These are phyloP conservation scores for Loxodes magnus DNA, from an alignment of 73 alveolate species.

Conservation along the genomic window DNA sequence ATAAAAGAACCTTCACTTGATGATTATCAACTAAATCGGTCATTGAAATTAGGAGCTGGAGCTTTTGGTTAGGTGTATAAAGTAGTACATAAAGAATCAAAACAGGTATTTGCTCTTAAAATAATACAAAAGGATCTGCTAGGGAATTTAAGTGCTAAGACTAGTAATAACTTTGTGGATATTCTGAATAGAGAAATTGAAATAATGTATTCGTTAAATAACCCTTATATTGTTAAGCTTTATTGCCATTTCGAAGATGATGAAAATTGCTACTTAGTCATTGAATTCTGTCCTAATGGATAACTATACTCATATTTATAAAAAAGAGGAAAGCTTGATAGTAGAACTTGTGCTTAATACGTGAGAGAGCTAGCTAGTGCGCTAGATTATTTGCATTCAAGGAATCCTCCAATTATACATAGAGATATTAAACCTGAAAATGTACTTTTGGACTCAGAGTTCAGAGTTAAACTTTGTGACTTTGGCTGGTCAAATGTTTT, in stretches of 20 bases:
- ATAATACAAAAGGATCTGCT: slow-evolving; percentile 5
- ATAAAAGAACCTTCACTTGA: too few species aligned
- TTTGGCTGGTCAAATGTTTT: slow-evolving; percentile 17
- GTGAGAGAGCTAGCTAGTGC: slow-evolving; percentile 31
- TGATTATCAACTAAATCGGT: too few species aligned
- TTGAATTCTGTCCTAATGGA: slow-evolving; percentile 49
- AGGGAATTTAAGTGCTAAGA: too few species aligned
- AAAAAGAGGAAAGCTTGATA: slow-evolving; percentile 27
- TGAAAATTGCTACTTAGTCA: slow-evolving; percentile 61
- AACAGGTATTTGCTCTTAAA: slow-evolving; percentile 8
- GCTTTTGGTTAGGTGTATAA: slow-evolving; percentile 12
- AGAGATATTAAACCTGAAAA: slow-evolving; percentile 46
- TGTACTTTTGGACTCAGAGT: slow-evolving; percentile 2
- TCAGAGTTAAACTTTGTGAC: slow-evolving; percentile 8
- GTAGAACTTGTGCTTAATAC: slow-evolving; percentile 30
- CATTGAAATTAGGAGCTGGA: slow-evolving; percentile 13
- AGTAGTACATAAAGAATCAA: neutral
- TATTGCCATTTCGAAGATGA: slow-evolving; percentile 82
- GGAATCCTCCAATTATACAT: slow-evolving; percentile 32
- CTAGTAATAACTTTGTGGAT: too few species aligned
- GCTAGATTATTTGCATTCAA: slow-evolving; percentile 36
- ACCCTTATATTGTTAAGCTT: slow-evolving; percentile 77
- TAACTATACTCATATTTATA: slow-evolving; percentile 24
- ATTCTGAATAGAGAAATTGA: slow-evolving; percentile 71
- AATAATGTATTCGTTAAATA: slow-evolving; percentile 77